Evolutionary conservation across 1,284 basidiomycete species (phyloP), one percentile per base, ranked within the genome.

Genomic region (Moniliophthora roreri): DNA sequence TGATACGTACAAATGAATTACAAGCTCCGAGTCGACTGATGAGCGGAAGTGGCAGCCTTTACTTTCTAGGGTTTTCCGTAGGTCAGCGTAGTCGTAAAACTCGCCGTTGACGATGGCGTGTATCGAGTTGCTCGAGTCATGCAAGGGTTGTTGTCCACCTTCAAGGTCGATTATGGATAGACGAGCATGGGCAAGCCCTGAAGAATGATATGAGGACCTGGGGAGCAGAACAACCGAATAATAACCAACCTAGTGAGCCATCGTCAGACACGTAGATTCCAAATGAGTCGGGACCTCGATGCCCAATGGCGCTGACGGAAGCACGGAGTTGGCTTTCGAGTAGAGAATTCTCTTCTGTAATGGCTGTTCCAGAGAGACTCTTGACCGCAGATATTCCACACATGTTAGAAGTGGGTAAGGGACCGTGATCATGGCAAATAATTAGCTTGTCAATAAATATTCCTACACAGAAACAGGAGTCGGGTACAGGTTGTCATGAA

Each of bases 111-210:
- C 59, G 23, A 63, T 55, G 24, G 55, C 57, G 24, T 62, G 57
- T n/a, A 63, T 58, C 16, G 36, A 7, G 13, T 53, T 39, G 3
- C 45, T 50, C n/a, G 57, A 56, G 21, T 62, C 62, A 9, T 54
- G 55, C 15, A 63, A 42, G 3, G 62, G 62, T 36, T 63, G 62
- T 21, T 63, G 60, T n/a, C 62, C 62, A 5, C 54, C 55, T 4
- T 18, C 23, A 10, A 63, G 55, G 50, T 63, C 62, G 32, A 63
- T 61, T 4, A 63, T 62, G 4, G 59, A 57, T 2, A 63, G 51
- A 23, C 62, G 57, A 39, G 54, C 57, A 42, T 62, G 60, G 2
- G 54, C 60, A 7, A 63, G 35, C 2, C 60, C 56, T 62, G 23
- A 42, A 20, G 11, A 16, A 36, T 6, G 11, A 13, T 4, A 34